Base-by-base conservation (phyloP, 805 yeast genomes). In the Isabelozyma gotoi region DNA sequence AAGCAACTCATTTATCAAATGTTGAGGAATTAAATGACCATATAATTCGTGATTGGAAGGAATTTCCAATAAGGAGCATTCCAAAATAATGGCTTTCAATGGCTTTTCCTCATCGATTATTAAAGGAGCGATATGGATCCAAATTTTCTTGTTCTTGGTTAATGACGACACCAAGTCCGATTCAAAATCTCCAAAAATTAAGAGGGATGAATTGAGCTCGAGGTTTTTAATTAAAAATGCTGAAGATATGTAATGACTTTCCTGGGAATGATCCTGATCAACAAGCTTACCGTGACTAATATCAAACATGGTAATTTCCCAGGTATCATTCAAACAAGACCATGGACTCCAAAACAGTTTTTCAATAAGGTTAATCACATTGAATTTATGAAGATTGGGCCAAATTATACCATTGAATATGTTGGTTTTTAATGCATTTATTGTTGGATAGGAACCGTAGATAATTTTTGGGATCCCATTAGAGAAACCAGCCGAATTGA, bases 161-260 rank as follows among this genome's bases (percentile, higher is more conserved):
- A 60, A 45, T 6, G 61, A 51, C 7, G 86, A 77, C 1, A 69
- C 58, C 4, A 54, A 33, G 57, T 88, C 96, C 38, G 85, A 75
- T 57, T 90, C 96, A 29, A 88, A 78, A 58, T 90, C 97, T 1
- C 97, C 97, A 73, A 89, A 88, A 2, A 85, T 60, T 7, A 89
- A 60, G 2, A 89, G 39, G 17, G 69, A 66, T 7, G 68, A 50
- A 10, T 63, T 53, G 0, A 71, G 51, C 0, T 27, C 19, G 3
- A 38, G 53, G 36, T 76, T 70, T 7, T 67, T 59, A 29, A 88
- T 56, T 18, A 88, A 65, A 56, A 73, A 90, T 2, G 89, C 84
- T 2, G 88, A 77, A 33, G 82, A 73, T 63, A 74, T 50, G 62
- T 73, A 68, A 19, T 46, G 53, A 12, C 19, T 16, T 34, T 34